Evolutionary conservation across 495 filamentous ascomycete genomes (phyloP).

Genomic region (Parmelia sp.): DNA sequence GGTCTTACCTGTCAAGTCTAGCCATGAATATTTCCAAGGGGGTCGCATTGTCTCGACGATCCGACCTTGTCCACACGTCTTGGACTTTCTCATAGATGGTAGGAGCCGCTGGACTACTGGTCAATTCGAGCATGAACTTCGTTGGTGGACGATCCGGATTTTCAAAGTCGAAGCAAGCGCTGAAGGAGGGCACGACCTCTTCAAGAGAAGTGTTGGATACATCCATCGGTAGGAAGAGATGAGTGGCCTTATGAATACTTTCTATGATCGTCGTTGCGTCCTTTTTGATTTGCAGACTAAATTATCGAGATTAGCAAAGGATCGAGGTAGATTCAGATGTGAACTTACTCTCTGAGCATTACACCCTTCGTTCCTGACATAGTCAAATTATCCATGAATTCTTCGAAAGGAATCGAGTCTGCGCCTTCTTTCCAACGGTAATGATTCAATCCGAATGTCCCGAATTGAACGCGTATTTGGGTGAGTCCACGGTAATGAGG

Average conservation of each 20-base stretch:
- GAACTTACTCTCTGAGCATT: constrained; percentile 37
- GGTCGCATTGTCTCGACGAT: constrained; percentile 8
- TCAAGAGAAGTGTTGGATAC: constrained; percentile 31
- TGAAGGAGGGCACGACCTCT: constrained; percentile 30
- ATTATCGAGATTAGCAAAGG: neutral
- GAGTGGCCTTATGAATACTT: constrained; percentile 28
- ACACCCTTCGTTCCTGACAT: constrained; percentile 36
- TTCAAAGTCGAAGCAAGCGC: constrained; percentile 42
- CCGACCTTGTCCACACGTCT: constrained; percentile 22
- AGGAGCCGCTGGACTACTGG: neutral
- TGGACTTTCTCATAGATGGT: constrained; percentile 19
- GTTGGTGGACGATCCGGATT: constrained; percentile 27
- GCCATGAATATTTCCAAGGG: constrained; percentile 19
- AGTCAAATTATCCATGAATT: constrained; percentile 45
- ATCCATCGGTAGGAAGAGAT: constrained; percentile 44
- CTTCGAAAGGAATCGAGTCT: constrained; percentile 36
- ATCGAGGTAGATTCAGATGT: neutral
- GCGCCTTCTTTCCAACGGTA: constrained; percentile 37
- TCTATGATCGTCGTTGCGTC: constrained; percentile 25
- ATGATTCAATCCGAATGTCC: constrained; percentile 43
- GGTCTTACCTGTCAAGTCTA: constrained; percentile 18
- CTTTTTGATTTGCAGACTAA: constrained; percentile 22
- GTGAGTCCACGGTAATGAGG: constrained; percentile 37
- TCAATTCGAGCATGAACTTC: constrained; percentile 33
- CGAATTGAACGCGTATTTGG: constrained; percentile 53